Percentiles rank a stretch among this genome's conserved stretches.
These are phyloP conservation scores for Ustilago shanxiensis DNA, from an alignment of 1,284 basidiomycete species.

Conservation along the genomic window DNA sequence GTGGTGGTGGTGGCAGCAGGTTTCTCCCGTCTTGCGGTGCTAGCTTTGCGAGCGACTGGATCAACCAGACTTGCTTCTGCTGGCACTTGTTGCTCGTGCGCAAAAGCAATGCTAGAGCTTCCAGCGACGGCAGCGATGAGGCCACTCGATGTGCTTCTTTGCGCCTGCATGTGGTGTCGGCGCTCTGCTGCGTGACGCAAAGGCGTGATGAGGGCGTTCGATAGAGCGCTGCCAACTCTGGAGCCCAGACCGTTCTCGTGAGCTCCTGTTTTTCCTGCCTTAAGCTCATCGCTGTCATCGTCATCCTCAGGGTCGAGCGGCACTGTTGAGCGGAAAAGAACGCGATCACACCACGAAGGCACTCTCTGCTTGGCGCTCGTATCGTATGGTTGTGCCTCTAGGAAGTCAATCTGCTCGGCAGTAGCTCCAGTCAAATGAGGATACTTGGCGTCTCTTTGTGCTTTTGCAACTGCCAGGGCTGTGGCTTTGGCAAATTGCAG, in stretches of 20 bases:
- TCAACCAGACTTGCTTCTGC: slow-evolving; percentile 19
- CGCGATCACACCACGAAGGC: slow-evolving; percentile 72
- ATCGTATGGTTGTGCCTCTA: slow-evolving; percentile 72
- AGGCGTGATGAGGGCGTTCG: slow-evolving; percentile 38
- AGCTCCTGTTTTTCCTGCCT: neutral
- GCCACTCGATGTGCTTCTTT: slow-evolving; percentile 30
- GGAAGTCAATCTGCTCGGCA: slow-evolving; percentile 49
- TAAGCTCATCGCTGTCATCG: slow-evolving; percentile 14
- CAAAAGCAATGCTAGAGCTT: slow-evolving; percentile 32
- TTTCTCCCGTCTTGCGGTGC: slow-evolving; percentile 6
- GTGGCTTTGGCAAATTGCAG: slow-evolving; percentile 21
- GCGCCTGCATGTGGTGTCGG: slow-evolving; percentile 28
- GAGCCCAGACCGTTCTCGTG: slow-evolving; percentile 31
- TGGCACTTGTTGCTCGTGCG: slow-evolving; percentile 12
- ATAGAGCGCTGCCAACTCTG: slow-evolving; percentile 43
- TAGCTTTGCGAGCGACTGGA: slow-evolving; percentile 20
- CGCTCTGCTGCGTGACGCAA: slow-evolving; percentile 45
- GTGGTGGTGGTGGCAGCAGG: neutral
- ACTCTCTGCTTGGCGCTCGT: slow-evolving; percentile 73
- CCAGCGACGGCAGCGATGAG: slow-evolving; percentile 30
- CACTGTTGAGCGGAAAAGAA: slow-evolving; percentile 65
- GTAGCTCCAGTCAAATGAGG: slow-evolving; percentile 45
- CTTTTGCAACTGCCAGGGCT: slow-evolving; percentile 29
- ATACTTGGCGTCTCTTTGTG: slow-evolving; percentile 41
- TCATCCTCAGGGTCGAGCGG: slow-evolving; percentile 32